Percentiles rank a stretch among this genome's conserved stretches.
These are phyloP conservation scores for Arthrobotrys iridis DNA, from an alignment of 2,329 filamentous ascomycete species.

Conservation along the genomic window DNA sequence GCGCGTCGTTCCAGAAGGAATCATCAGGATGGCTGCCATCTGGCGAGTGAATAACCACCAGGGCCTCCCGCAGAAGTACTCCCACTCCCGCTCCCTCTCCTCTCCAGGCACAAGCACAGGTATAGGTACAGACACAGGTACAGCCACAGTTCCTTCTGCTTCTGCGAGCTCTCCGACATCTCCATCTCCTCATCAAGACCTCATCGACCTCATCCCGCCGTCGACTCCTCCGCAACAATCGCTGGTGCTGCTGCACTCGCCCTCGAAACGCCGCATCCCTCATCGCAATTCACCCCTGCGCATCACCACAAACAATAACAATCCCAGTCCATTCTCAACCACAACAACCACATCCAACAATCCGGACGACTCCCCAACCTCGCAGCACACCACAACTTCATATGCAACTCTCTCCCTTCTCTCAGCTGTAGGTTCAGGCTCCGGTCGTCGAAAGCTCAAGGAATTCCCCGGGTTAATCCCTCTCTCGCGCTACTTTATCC, in stretches of 20 bases:
- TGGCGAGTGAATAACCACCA: slow-evolving; percentile 43
- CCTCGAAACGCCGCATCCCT: slow-evolving; percentile 41
- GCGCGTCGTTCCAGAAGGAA: slow-evolving; percentile 39
- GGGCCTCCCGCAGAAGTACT: slow-evolving; percentile 11
- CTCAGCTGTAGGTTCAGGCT: slow-evolving; percentile 40
- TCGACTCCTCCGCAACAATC: slow-evolving; percentile 35
- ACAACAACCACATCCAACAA: neutral
- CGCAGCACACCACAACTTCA: slow-evolving; percentile 26
- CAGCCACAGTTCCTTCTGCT: neutral
- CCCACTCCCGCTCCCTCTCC: slow-evolving; percentile 50
- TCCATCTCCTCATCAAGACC: slow-evolving; percentile 8
- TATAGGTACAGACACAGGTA: neutral
- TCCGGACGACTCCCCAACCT: slow-evolving; percentile 12
- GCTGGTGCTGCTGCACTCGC: slow-evolving; percentile 41
- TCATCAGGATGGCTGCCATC: slow-evolving; percentile 41
- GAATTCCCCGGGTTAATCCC: slow-evolving; percentile 50
- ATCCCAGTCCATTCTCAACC: slow-evolving; percentile 1
- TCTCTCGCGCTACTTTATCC: slow-evolving; percentile 52
- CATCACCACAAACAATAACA: slow-evolving; percentile 18
- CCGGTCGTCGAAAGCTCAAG: slow-evolving; percentile 49
- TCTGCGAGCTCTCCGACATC: slow-evolving; percentile 3
- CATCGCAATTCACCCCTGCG: slow-evolving; percentile 33
- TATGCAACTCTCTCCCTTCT: slow-evolving; percentile 48
- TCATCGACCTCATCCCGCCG: neutral
- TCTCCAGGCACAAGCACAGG: slow-evolving; percentile 18